Percentiles rank a stretch among this genome's conserved stretches.
Evolutionary conservation across 2,329 filamentous ascomycete species (phyloP).

Genomic region (Fonsecaea pugnacius): DNA sequence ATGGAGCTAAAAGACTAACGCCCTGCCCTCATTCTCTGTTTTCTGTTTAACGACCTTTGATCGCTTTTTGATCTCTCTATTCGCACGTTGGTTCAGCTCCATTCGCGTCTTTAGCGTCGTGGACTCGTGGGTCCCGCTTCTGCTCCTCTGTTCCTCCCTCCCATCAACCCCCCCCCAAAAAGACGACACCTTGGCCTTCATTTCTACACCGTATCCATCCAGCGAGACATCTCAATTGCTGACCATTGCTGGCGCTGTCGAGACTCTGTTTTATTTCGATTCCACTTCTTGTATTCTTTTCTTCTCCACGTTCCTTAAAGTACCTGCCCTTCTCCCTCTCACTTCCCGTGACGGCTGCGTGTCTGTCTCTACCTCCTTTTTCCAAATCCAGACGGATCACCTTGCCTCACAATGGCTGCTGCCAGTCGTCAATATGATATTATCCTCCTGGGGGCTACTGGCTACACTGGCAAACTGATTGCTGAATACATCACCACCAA

Average conservation of each 20-base stretch:
- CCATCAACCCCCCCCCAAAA: constrained; percentile 13
- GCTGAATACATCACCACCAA: constrained; percentile 74
- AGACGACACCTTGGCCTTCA: constrained; percentile 18
- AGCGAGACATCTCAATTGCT: constrained; percentile 14
- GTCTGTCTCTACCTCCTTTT: constrained; percentile 1
- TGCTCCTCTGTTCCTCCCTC: not conserved
- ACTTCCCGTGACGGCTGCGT: not conserved
- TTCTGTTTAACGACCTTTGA: constrained; percentile 5
- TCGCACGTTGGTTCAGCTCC: constrained; percentile 9
- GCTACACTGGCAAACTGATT: constrained; percentile 80
- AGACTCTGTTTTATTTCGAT: constrained; percentile 8
- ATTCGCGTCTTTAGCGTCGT: constrained; percentile 16
- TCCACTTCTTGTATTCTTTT: constrained; percentile 15
- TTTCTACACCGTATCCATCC: constrained; percentile 17
- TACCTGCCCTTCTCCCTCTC: not conserved
- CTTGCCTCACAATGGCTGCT: constrained; percentile 44
- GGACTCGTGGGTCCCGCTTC: constrained; percentile 1
- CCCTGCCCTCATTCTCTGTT: not conserved
- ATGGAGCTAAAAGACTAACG: constrained; percentile 2
- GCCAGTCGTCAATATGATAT: constrained; percentile 64
- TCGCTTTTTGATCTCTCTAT: not conserved
- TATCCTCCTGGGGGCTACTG: constrained; percentile 70
- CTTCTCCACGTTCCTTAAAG: constrained; percentile 22
- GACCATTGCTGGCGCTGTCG: constrained; percentile 3
- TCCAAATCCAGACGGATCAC: not conserved